A percentile compares a stretch with the other conserved stretches of the same genome.
Evolutionary conservation across 371 early-diverging fungal species (phyloP).

Genomic region (Apophysomyces trapeziformis): DNA sequence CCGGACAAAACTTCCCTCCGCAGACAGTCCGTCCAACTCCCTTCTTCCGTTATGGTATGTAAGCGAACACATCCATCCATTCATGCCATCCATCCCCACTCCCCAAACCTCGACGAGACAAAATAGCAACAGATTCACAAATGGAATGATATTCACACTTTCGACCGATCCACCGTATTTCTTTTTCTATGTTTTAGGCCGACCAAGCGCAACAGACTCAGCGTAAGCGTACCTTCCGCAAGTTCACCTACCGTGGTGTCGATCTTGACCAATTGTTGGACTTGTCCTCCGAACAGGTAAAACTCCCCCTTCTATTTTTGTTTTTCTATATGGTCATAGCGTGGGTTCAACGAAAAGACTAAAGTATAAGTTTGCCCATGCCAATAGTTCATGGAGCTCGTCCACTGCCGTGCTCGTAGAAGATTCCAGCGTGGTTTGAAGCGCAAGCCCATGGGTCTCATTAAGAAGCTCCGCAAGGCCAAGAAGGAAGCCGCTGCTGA

Average conservation of each 20-base stretch:
- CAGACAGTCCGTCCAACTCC: neutral
- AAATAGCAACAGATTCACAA: too few species aligned
- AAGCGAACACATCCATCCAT: neutral
- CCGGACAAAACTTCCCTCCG: too few species aligned
- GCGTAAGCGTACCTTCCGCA: slow-evolving; percentile 96
- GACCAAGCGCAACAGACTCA: slow-evolving; percentile 47
- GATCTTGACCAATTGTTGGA: slow-evolving; percentile 89
- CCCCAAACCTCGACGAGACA: too few species aligned
- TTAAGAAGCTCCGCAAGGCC: slow-evolving; percentile 95
- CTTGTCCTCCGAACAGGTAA: slow-evolving; percentile 83
- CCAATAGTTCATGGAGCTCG: slow-evolving; percentile 88
- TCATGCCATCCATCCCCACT: too few species aligned
- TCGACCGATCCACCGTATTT: neutral
- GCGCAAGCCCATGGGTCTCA: slow-evolving; percentile 96
- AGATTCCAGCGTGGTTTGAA: slow-evolving; percentile 97
- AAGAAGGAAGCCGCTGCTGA: slow-evolving; percentile 87
- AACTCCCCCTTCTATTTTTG: too few species aligned
- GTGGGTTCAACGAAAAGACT: too few species aligned
- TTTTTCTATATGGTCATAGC: too few species aligned
- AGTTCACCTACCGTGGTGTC: slow-evolving; percentile 97
- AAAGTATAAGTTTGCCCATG: neutral
- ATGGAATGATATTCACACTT: too few species aligned
- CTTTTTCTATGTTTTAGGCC: slow-evolving; percentile 36
- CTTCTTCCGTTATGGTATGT: slow-evolving; percentile 9
- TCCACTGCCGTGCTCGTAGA: slow-evolving; percentile 96